Conservation (phyloP, 1,284 basidiomycete species). For the Mycena citricolor region DNA sequence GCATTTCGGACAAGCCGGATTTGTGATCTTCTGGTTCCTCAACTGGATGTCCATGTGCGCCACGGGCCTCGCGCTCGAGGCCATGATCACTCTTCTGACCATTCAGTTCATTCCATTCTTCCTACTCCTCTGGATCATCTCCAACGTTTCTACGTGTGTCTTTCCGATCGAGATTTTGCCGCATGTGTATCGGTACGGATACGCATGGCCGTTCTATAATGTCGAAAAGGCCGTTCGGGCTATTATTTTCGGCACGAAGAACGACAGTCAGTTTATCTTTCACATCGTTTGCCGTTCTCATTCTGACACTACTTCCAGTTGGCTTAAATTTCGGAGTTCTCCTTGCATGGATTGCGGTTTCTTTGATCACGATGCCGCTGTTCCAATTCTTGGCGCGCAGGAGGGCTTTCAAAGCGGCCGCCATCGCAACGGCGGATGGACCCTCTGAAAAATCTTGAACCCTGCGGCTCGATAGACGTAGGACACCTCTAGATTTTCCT, state of each 20-base stretch:
- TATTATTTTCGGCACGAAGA: constrained; percentile 69
- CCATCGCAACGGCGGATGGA: too few species aligned
- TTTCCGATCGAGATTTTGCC: constrained; percentile 73
- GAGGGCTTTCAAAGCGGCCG: constrained; percentile 28
- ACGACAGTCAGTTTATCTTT: constrained; percentile 43
- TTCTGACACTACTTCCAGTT: constrained; percentile 30
- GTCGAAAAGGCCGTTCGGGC: constrained; percentile 57
- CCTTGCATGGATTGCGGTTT: constrained; percentile 53
- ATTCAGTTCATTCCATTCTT: constrained; percentile 56
- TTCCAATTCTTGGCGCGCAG: constrained; percentile 43
- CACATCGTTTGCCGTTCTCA: background rate
- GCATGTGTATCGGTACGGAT: constrained; percentile 62
- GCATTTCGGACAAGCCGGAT: constrained; percentile 57
- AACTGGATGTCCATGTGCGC: constrained; percentile 64
- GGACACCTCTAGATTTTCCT: too few species aligned
- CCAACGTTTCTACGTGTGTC: constrained; percentile 66
- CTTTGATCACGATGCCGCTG: constrained; percentile 49
- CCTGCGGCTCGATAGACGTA: too few species aligned
- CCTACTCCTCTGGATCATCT: constrained; percentile 67
- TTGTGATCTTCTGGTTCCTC: constrained; percentile 77
- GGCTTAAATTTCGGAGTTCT: constrained; percentile 61
- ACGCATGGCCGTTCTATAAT: constrained; percentile 75
- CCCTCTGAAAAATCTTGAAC: too few species aligned
- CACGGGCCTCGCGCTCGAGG: constrained; percentile 65
- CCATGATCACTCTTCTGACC: constrained; percentile 57